A percentile compares a stretch with the other conserved stretches of the same genome.
Evolutionary conservation across 2,329 filamentous ascomycete species (phyloP).

Genomic region (Ceratocystiopsis sp.): DNA sequence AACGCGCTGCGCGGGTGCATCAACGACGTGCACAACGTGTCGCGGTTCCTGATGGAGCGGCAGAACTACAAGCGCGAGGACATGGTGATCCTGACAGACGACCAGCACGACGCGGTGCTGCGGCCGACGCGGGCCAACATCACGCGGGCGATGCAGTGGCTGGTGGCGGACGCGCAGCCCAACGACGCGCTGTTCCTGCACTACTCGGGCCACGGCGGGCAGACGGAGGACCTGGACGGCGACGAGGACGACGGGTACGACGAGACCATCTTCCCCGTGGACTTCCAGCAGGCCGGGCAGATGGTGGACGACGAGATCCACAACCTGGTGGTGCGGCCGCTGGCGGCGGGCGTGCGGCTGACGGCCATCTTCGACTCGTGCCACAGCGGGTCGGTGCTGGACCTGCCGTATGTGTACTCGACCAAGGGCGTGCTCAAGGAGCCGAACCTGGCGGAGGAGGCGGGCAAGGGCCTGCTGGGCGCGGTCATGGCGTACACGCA

Average conservation of each 20-base stretch:
- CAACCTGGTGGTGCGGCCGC: conserved; percentile 46
- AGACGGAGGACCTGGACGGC: conserved; percentile 55
- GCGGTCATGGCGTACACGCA: conserved; percentile 41
- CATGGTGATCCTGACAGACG: conserved; percentile 65
- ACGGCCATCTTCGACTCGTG: conserved; percentile 51
- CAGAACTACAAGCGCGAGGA: conserved; percentile 61
- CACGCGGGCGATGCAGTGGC: conserved; percentile 57
- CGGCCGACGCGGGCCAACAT: conserved; percentile 64
- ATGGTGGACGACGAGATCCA: conserved; percentile 78
- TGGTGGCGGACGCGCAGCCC: conserved; percentile 51
- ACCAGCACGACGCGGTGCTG: conserved; percentile 52
- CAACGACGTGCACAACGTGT: conserved; percentile 68
- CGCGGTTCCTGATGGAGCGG: conserved; percentile 47
- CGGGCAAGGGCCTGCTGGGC: conserved; percentile 43
- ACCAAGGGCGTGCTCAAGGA: conserved; percentile 53
- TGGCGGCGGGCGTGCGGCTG: conserved; percentile 37
- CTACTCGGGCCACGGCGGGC: conserved; percentile 62
- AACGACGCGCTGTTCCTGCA: conserved; percentile 67
- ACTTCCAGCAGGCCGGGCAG: conserved; percentile 53
- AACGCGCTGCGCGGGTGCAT: conserved; percentile 62
- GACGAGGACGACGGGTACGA: conserved; percentile 66
- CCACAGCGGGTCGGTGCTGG: conserved; percentile 48
- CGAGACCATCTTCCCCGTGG: conserved; percentile 65
- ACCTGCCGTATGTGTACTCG: conserved; percentile 52
- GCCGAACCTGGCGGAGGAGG: conserved; percentile 51